Conservation (phyloP, 208 protist species). For the Dictyostelium gargantuum region DNA sequence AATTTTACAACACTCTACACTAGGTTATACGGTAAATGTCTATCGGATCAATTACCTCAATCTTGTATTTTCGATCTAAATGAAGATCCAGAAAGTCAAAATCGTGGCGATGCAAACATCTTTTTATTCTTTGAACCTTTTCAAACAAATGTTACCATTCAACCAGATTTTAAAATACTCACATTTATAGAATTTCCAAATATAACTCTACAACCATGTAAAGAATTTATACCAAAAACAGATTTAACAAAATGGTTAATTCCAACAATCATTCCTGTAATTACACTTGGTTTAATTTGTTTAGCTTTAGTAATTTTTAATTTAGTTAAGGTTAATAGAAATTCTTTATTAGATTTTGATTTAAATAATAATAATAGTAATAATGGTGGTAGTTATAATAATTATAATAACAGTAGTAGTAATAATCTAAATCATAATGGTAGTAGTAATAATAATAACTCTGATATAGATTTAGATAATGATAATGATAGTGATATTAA, state of each 20-base stretch:
- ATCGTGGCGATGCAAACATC: not conserved
- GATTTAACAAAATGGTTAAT: not conserved
- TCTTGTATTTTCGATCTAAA: not conserved
- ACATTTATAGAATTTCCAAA: not conserved
- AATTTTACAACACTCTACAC: not conserved
- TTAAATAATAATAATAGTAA: not conserved
- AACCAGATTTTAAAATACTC: constrained; percentile 11
- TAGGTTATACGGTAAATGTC: constrained; percentile 6
- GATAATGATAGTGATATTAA: not conserved
- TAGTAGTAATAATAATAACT: not conserved
- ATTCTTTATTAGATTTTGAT: not conserved
- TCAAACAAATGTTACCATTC: not conserved
- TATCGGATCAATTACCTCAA: constrained; percentile 6
- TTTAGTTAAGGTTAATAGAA: constrained; percentile 9
- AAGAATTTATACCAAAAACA: not conserved
- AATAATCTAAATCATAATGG: not conserved
- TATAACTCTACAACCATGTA: not conserved
- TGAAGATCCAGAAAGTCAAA: not conserved
- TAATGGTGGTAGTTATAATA: not conserved
- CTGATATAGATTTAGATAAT: not conserved
- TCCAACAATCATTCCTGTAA: not conserved
- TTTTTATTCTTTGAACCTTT: not conserved
- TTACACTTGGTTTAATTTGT: not conserved
- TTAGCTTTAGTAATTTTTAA: not conserved
- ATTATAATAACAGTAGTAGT: not conserved